Evolutionary conservation across 495 filamentous ascomycete species (phyloP).

Genomic region (Terfezia claveryi): DNA sequence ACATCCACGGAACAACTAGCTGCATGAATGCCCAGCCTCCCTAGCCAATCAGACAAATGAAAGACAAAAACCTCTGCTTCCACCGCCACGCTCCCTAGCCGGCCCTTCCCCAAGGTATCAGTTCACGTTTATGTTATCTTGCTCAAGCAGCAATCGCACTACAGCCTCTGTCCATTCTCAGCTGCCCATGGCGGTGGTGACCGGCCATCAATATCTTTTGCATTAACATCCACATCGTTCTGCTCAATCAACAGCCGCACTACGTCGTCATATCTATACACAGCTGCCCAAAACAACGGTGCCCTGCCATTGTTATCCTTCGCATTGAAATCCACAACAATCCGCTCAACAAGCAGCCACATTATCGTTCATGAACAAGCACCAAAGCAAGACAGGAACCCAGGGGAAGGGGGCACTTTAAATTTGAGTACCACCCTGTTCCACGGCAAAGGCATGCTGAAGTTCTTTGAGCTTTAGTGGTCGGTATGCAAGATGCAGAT

Average conservation of each 20-base stretch:
- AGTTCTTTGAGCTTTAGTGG: constrained; percentile 4
- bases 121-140: too few species aligned
- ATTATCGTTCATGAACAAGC: not conserved
- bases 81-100: too few species aligned
- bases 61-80: too few species aligned
- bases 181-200: too few species aligned
- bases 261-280: constrained; percentile 8
- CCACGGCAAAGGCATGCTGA: constrained; percentile 8
- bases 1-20: too few species aligned
- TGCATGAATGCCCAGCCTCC: too few species aligned
- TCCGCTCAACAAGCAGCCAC: not conserved
- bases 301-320: too few species aligned
- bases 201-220: constrained; percentile 9
- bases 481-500: constrained; percentile 1
- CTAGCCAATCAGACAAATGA: too few species aligned
- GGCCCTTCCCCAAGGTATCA: too few species aligned
- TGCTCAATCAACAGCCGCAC: constrained; percentile 12
- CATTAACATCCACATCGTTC: constrained; percentile 5
- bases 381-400: constrained; percentile 6
- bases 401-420: not conserved
- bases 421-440: not conserved
- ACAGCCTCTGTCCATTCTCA: too few species aligned
- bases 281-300: too few species aligned
- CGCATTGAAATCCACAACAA: constrained; percentile 9
- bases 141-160: too few species aligned